A percentile compares a stretch with the other conserved stretches of the same genome.
Conservation (phyloP, 257 asterid genomes). For the Petrea volubilis region DNA sequence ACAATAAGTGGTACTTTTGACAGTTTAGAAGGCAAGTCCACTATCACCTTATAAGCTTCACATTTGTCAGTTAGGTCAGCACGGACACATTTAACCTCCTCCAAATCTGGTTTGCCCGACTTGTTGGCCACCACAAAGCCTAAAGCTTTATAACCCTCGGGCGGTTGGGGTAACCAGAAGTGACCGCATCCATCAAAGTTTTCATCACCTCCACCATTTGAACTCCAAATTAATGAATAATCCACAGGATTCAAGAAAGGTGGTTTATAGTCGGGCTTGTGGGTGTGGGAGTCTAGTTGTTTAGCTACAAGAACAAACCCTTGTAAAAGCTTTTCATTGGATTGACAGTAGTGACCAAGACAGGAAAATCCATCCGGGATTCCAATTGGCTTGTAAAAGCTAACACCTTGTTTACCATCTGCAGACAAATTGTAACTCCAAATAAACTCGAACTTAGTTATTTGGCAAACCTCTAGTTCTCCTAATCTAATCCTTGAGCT, state of each 20-base stretch:
- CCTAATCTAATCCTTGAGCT: conserved; percentile 60
- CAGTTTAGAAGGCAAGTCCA: conserved; percentile 40
- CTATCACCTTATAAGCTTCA: conserved; percentile 47
- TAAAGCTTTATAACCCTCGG: conserved; percentile 71
- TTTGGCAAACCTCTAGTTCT: conserved; percentile 69
- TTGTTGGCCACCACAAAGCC: conserved; percentile 70
- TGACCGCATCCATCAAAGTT: conserved; percentile 49
- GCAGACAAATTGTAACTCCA: conserved; percentile 62
- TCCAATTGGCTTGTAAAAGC: conserved; percentile 70
- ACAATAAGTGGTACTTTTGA: conserved; percentile 49
- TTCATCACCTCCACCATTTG: conserved; percentile 54
- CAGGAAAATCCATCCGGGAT: conserved; percentile 70
- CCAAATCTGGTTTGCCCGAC: conserved; percentile 62
- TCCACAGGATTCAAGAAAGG: conserved; percentile 66
- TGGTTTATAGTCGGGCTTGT: conserved; percentile 31
- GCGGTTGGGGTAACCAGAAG: conserved; percentile 82
- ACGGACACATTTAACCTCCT: conserved; percentile 72
- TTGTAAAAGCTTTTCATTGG: conserved; percentile 64
- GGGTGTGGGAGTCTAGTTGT: conserved; percentile 14
- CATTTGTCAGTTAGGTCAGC: conserved; percentile 69
- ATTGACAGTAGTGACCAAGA: conserved; percentile 82
- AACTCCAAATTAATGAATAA: conserved; percentile 73
- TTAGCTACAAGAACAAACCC: conserved; percentile 78
- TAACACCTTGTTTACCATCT: conserved; percentile 54
- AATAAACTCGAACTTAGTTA: conserved; percentile 58